A percentile compares a stretch with the other conserved stretches of the same genome.
phyloP scores from a whole-genome alignment of 2,329 filamentous ascomycete genomes.

The Lasiodiplodia hormozganensis region DNA sequence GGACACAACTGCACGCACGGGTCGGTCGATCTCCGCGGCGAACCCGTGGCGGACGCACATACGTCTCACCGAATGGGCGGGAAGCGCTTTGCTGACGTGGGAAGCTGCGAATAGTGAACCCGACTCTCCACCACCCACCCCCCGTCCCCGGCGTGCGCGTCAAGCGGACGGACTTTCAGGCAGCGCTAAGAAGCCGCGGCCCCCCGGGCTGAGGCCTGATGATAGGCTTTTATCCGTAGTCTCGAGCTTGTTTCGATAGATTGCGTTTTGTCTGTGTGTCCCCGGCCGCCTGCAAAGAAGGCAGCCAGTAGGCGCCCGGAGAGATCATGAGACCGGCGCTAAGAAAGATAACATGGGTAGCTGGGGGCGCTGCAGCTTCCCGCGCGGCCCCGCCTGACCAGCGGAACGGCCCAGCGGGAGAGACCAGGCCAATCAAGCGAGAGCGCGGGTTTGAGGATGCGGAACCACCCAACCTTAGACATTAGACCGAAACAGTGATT shows the following conservation, averaged over 20 bases:
- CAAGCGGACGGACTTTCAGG: neutral
- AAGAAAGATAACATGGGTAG: neutral
- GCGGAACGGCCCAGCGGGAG: slow-evolving; percentile 12
- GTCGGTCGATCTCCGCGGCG: neutral
- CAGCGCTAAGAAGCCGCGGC: neutral
- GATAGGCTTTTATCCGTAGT: neutral
- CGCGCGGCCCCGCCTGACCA: slow-evolving; percentile 16
- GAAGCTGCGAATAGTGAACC: neutral
- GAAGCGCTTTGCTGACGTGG: slow-evolving; percentile 11
- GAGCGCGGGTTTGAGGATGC: neutral
- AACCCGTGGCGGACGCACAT: neutral
- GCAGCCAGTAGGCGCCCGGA: neutral
- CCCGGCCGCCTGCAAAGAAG: neutral
- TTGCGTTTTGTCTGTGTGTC: neutral
- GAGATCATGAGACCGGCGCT: slow-evolving; percentile 14
- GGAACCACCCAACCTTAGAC: neutral
- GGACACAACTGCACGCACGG: neutral
- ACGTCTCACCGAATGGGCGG: neutral
- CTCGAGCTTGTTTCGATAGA: neutral
- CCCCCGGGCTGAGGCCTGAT: neutral
- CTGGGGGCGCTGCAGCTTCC: slow-evolving; percentile 10
- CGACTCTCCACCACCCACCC: neutral
- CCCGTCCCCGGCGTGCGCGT: no score
- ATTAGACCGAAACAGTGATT: neutral
- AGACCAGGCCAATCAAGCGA: neutral